A percentile compares a stretch with the other conserved stretches of the same genome.
Conservation (phyloP, 129 eudicot genomes). For the Calendula officinalis region DNA sequence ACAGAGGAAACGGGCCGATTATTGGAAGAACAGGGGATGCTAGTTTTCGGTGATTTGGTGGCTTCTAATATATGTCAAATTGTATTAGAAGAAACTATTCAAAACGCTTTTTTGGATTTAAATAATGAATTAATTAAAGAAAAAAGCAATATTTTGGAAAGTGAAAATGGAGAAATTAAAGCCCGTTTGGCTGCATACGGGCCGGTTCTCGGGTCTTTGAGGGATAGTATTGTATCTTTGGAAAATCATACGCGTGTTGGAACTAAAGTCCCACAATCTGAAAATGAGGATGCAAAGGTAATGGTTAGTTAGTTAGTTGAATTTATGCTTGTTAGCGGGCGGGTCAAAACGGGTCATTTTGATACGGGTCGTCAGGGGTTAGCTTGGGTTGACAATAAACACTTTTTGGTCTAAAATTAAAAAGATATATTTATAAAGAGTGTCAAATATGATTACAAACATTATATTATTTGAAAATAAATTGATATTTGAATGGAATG, state of each 20-base stretch:
- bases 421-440: too few relatives aligned
- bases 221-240: conserved; percentile 56
- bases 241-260: conserved; percentile 44
- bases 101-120: conserved; percentile 25
- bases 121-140: conserved; percentile 36
- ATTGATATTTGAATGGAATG: not conserved
- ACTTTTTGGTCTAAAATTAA: not conserved
- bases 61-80: conserved; percentile 39
- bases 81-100: conserved; percentile 44
- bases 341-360: not conserved
- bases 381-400: not conserved
- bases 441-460: too few relatives aligned
- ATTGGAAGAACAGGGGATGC: conserved; percentile 47
- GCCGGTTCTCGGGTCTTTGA: conserved; percentile 53
- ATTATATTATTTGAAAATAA: not conserved
- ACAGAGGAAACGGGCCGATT: conserved; percentile 34
- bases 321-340: not conserved
- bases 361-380: not conserved
- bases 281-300: conserved; percentile 50
- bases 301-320: not conserved
- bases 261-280: conserved; percentile 33
- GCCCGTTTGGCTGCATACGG: conserved; percentile 45
- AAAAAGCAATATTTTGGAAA: conserved; percentile 38
- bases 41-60: conserved; percentile 52
- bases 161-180: conserved; percentile 56